Conservation (phyloP, 805 yeast genomes). For the Candida tibetensis region DNA sequence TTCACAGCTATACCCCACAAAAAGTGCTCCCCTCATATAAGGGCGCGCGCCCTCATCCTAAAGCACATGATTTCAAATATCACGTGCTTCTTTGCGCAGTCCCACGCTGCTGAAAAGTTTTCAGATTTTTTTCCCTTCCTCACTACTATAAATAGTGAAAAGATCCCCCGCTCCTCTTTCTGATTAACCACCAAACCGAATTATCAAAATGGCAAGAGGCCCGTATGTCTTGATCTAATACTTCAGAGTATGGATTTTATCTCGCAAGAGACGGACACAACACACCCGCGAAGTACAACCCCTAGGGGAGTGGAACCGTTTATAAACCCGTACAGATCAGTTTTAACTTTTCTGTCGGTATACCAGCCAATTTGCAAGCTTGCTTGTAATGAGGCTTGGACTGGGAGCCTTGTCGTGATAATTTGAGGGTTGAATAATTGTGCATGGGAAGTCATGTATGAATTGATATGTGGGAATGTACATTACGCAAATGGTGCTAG, state of each 20-base stretch:
- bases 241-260: conserved; percentile 6
- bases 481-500: background rate
- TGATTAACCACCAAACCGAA: conserved; percentile 14
- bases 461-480: too few species aligned
- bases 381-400: conserved; percentile 25
- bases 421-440: conserved; percentile 15
- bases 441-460: too few species aligned
- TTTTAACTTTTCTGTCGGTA: conserved; percentile 11
- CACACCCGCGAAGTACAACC: conserved; percentile 13
- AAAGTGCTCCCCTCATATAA: too few species aligned
- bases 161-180: too few species aligned
- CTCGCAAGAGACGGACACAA: conserved; percentile 14
- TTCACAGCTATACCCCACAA: too few species aligned
- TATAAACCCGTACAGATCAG: conserved; percentile 13
- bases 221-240: conserved; percentile 39
- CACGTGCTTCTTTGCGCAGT: too few species aligned
- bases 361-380: conserved; percentile 18
- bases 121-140: too few species aligned
- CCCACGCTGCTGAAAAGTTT: too few species aligned
- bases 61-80: too few species aligned
- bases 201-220: conserved; percentile 51
- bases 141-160: too few species aligned
- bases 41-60: too few species aligned
- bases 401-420: conserved; percentile 51
- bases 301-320: conserved; percentile 15